Base-by-base conservation (phyloP, 768 basidiomycete species). In the Termitomyces sp. region DNA sequence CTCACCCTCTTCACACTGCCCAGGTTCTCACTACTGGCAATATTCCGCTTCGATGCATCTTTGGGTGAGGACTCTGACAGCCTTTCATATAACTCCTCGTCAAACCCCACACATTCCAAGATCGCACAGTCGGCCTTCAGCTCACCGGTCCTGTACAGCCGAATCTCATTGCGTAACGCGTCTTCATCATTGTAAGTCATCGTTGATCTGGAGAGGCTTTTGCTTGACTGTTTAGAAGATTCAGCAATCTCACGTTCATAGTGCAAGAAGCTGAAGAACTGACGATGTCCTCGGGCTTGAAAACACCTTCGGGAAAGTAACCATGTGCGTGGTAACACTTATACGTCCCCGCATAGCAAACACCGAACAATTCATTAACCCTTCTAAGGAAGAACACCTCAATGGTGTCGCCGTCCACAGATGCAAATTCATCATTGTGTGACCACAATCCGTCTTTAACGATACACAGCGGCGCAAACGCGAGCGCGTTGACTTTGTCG, bases 21-120 rank as follows among this genome's bases (percentile, higher is more conserved):
- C 17, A 19, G 9, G 4, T 14, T 1, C 3, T n/a, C 5, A n/a
- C 25, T 50, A 35, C 5, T 4, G 11, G 27, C 10, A 27, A 2
- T 25, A 8, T 17, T 50, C 17, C 35, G 27, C 25, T 40, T 27
- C 1, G 25, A n/a, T 9, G 11, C 17, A 4, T 37, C 27, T n/a
- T 3, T 2, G 3, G 6, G 35, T 1, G 23, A 14, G 3, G 17
- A 17, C n/a, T 51, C 17, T 2, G n/a, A 40, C 30, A 63, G 51
- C 14, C 6, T 54, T 11, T 56, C 19, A 23, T 64, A 63, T 1
- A 67, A 35, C 0, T 1, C 39, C 2, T 55, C 27, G 23, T 64
- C 49, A 44, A 67, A 67, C 4, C 44, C 61, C 2, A 62, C 32
- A 30, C 60, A 66, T 46, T 65, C 56, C n/a, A 67, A 19, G 0